These are phyloP conservation scores for Aspergillus alliaceus DNA, from an alignment of 2,329 filamentous ascomycete species.

Conservation along the genomic window DNA sequence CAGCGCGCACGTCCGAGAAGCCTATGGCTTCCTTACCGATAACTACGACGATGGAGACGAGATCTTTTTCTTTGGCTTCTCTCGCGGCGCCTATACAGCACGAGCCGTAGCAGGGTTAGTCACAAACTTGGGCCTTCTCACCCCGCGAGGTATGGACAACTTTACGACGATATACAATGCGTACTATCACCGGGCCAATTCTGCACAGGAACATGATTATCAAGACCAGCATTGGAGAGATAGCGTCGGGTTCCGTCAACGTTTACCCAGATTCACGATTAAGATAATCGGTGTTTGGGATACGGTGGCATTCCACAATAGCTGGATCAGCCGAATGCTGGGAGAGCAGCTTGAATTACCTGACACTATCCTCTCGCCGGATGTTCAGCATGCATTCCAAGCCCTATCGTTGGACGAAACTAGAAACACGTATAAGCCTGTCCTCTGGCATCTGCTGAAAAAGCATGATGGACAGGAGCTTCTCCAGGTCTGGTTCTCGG, in stretches of 20 bases:
- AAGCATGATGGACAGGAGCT: background rate
- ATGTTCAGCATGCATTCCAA: conserved; percentile 2
- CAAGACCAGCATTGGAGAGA: background rate
- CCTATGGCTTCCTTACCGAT: conserved; percentile 1
- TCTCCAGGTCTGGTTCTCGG: conserved; percentile 2
- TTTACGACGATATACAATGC: conserved; percentile 1
- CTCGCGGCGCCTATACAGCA: conserved; percentile 4
- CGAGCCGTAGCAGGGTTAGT: conserved; percentile 1
- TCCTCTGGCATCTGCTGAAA: background rate
- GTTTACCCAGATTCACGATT: background rate
- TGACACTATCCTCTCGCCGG: background rate
- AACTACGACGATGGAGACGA: conserved; percentile 4
- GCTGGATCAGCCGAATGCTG: background rate
- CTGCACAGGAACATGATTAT: background rate
- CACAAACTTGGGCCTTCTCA: background rate
- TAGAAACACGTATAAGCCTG: background rate
- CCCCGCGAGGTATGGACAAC: conserved; percentile 4
- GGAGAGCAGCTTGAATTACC: conserved; percentile 5
- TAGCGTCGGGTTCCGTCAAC: background rate
- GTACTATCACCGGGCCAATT: background rate
- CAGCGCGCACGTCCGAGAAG: background rate
- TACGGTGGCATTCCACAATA: conserved; percentile 3
- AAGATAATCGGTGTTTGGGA: conserved; percentile 4
- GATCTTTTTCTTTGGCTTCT: too few species aligned
- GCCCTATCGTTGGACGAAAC: conserved; percentile 1